Percentiles rank a stretch among this genome's conserved stretches.
Evolutionary conservation across 192 early-diverging fungal genomes (phyloP).

Genomic region (Podila clonocystis): DNA sequence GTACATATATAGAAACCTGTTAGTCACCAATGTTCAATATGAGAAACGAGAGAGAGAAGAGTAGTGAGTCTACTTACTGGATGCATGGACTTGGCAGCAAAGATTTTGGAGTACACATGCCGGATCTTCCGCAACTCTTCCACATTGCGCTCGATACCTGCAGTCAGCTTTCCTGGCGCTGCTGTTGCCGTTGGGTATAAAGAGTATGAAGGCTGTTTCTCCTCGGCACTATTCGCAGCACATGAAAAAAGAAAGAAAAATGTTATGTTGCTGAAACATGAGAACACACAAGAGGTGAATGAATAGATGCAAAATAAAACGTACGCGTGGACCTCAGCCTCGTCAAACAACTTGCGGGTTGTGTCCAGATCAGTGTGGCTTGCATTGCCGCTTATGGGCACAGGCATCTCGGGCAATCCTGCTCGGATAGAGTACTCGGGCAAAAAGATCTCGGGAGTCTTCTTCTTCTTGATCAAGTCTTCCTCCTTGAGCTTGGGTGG

Average conservation of each 20-base stretch:
- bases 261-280: background rate
- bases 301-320: background rate
- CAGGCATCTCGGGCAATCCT: conserved; percentile 55
- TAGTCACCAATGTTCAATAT: background rate
- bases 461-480: conserved; percentile 44
- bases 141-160: conserved; percentile 56
- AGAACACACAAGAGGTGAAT: background rate
- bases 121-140: conserved; percentile 55
- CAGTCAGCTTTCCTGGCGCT: conserved; percentile 50
- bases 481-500: conserved; percentile 36
- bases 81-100: conserved; percentile 46
- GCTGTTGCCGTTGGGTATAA: conserved; percentile 51
- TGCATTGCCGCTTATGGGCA: conserved; percentile 1
- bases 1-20: background rate
- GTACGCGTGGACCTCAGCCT: conserved; percentile 34
- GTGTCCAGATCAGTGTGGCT: conserved; percentile 21
- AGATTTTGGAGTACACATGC: conserved; percentile 55
- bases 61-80: conserved; percentile 34
- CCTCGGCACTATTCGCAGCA: conserved; percentile 15
- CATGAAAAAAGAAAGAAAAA: background rate
- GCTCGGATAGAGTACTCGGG: conserved; percentile 60
- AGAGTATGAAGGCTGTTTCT: conserved; percentile 47
- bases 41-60: background rate
- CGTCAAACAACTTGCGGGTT: conserved; percentile 41
- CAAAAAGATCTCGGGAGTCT: conserved; percentile 49